Evolutionary conservation across 2,329 filamentous ascomycete genomes (phyloP), one percentile per base, ranked within the genome.

Genomic region (Cercospora sp.): DNA sequence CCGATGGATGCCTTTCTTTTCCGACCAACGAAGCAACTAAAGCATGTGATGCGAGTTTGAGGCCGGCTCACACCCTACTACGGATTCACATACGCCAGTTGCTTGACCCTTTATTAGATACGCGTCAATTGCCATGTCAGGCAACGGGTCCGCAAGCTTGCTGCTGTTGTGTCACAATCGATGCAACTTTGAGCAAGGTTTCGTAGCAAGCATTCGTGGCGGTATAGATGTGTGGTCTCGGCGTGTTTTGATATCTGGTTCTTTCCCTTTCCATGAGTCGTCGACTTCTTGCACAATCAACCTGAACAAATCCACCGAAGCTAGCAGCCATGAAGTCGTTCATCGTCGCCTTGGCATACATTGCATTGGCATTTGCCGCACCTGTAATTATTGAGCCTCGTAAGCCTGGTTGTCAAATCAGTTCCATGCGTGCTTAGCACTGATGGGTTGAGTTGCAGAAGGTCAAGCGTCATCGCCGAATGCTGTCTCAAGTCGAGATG

Each of bases 301-400:
- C 12, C 30, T 36, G 28, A 59, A 59, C 28, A 45, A 42, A 45
- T 30, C 20, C 60, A 45, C 59, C 58, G 42, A 64, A 51, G 28
- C n/a, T 31, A 45, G 26, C 31, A 30, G 59, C 61, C 61, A 67
- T 67, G 66, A 64, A 64, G 26, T 59, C 55, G 31, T 59, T 51
- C 57, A 33, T 61, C 45, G 23, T 67, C 16, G 31, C 58, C 42
- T 39, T 67, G 48, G 66, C 66, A 53, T 55, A 60, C 31, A 31
- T 67, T 20, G 61, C 62, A 26, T 18, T 64, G 39, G 57, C 66
- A 5, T 60, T 61, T 26, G 66, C 66, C 18, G 66, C 66, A 42
- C 66, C 66, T 13, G 57, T 67, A 16, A 33, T 67, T 16, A 63
- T 67, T 28, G 66, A 64, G 42, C 66, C 61, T 39, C 61, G 66